A percentile compares a stretch with the other conserved stretches of the same genome.
These are phyloP conservation scores for Plantago elongata DNA, from an alignment of 257 asterid species.

Conservation along the genomic window DNA sequence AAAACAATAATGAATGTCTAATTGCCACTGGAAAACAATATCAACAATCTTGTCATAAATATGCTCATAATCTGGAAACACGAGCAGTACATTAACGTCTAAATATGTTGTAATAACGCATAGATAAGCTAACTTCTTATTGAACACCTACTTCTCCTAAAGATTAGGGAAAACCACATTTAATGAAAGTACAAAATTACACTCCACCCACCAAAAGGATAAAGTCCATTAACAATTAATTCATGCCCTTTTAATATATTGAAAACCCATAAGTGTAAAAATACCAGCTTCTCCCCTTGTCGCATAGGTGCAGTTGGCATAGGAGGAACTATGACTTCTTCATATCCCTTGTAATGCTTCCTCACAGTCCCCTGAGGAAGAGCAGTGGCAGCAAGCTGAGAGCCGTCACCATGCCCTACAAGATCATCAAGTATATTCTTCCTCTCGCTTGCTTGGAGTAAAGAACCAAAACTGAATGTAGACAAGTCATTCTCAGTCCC, in stretches of 20 bases:
- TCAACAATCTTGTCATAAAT: not conserved
- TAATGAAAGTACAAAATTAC: too few relatives aligned
- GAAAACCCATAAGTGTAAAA: constrained; percentile 11
- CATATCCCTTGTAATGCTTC: constrained; percentile 84
- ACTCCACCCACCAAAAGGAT: too few relatives aligned
- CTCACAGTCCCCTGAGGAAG: constrained; percentile 88
- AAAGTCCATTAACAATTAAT: too few relatives aligned
- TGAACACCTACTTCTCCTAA: too few relatives aligned
- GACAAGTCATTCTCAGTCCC: constrained; percentile 68
- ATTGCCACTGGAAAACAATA: not conserved
- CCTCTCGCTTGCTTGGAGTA: constrained; percentile 90
- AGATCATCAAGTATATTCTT: constrained; percentile 70
- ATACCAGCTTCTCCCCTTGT: constrained; percentile 94
- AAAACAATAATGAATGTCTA: not conserved
- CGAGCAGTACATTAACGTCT: not conserved
- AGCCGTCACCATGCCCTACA: constrained; percentile 82
- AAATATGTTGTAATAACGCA: too few relatives aligned
- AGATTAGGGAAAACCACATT: too few relatives aligned
- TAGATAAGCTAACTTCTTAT: too few relatives aligned
- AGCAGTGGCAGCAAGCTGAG: constrained; percentile 56
- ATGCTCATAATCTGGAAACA: constrained; percentile 12
- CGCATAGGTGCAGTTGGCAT: constrained; percentile 88
- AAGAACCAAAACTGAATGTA: constrained; percentile 62
- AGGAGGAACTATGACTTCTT: constrained; percentile 90
- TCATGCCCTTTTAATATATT: too few relatives aligned